These are phyloP conservation scores for Alternaria infectoria DNA, from an alignment of 2,329 filamentous ascomycete species.

Conservation along the genomic window DNA sequence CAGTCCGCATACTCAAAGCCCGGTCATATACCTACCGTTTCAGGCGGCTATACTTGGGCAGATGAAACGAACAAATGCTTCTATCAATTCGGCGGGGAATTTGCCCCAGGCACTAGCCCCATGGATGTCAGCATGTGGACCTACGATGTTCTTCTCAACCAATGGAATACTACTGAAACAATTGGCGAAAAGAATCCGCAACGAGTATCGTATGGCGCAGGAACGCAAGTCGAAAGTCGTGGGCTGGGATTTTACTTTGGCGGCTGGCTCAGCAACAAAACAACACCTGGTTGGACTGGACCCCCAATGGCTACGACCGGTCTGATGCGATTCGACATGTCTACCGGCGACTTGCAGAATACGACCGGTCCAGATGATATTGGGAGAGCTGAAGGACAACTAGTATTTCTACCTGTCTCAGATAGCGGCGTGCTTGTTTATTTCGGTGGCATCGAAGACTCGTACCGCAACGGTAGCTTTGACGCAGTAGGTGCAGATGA, in stretches of 20 bases:
- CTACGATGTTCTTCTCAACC: conserved; percentile 64
- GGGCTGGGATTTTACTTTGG: conserved; percentile 68
- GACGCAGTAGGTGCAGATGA: conserved; percentile 29
- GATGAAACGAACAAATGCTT: conserved; percentile 68
- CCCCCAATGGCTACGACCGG: conserved; percentile 57
- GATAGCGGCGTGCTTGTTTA: conserved; percentile 67
- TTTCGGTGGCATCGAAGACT: conserved; percentile 65
- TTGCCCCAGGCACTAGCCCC: conserved; percentile 47
- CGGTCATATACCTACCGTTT: conserved; percentile 59
- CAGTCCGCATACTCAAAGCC: conserved; percentile 67
- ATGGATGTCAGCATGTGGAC: conserved; percentile 59
- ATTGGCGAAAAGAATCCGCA: conserved; percentile 47
- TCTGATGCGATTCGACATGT: conserved; percentile 65
- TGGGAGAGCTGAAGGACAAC: conserved; percentile 64
- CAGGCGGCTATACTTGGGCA: conserved; percentile 62
- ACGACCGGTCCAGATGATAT: conserved; percentile 59
- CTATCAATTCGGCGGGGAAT: conserved; percentile 68
- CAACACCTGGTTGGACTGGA: conserved; percentile 59
- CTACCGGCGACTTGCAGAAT: conserved; percentile 59
- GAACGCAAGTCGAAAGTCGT: conserved; percentile 60
- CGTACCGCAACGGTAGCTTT: conserved; percentile 56
- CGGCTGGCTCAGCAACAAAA: conserved; percentile 65
- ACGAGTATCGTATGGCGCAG: conserved; percentile 63
- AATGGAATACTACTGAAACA: conserved; percentile 60
- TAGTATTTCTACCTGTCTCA: conserved; percentile 66